phyloP scores from a whole-genome alignment of 169 alveolate species.

The Cryptosporidium felis region DNA sequence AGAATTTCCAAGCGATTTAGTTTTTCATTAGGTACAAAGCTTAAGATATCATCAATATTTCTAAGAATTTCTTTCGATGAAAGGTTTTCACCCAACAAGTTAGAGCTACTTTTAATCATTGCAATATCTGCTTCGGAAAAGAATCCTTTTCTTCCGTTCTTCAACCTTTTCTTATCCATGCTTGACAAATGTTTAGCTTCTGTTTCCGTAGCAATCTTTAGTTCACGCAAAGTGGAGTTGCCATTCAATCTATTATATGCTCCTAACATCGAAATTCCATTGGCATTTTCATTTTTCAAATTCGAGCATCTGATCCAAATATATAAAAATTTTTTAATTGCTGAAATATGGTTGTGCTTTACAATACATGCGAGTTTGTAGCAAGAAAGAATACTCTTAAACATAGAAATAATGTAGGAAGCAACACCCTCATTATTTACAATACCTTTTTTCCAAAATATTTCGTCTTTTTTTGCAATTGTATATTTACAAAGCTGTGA shows the following conservation, averaged over 20 bases:
- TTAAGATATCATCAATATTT: slow-evolving; percentile 1
- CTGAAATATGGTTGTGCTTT: slow-evolving; percentile 48
- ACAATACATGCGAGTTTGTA: slow-evolving; percentile 33
- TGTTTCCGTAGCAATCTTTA: slow-evolving; percentile 28
- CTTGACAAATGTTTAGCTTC: not conserved
- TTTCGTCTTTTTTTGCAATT: slow-evolving; percentile 9
- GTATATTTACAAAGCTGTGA: not conserved
- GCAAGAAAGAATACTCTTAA: slow-evolving; percentile 26
- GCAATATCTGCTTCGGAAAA: not conserved
- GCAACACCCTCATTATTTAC: slow-evolving; percentile 32
- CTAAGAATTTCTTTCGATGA: not conserved
- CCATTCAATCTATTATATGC: slow-evolving; percentile 15
- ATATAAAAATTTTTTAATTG: slow-evolving; percentile 58
- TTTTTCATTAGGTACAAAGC: slow-evolving; percentile 18
- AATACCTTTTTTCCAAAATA: slow-evolving; percentile 8
- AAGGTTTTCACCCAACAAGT: not conserved
- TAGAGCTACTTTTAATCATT: not conserved
- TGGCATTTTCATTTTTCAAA: not conserved
- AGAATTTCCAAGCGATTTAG: not conserved
- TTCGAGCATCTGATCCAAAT: slow-evolving; percentile 51
- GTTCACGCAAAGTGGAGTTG: slow-evolving; percentile 21
- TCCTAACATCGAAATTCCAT: not conserved
- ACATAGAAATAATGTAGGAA: slow-evolving; percentile 16
- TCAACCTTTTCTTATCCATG: slow-evolving; percentile 1
- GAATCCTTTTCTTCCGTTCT: slow-evolving; percentile 42